Percentiles rank a stretch among this genome's conserved stretches.
These are phyloP conservation scores for Nidularia sp. DNA, from an alignment of 768 basidiomycete species.

Conservation along the genomic window DNA sequence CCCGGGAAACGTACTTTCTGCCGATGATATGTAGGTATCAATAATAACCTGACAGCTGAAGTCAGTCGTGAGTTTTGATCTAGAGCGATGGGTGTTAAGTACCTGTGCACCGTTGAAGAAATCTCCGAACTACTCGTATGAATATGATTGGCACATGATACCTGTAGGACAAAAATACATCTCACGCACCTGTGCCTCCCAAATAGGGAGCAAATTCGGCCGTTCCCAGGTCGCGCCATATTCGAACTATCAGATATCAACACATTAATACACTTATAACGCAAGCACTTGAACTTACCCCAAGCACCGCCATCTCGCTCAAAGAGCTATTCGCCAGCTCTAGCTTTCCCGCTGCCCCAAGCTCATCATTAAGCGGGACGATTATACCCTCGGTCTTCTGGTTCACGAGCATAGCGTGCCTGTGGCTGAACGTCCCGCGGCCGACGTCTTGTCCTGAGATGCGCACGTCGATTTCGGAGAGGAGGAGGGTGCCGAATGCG, in stretches of 20 bases:
- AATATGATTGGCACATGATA: not conserved
- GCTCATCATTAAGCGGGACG: conserved; percentile 75
- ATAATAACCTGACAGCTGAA: conserved; percentile 58
- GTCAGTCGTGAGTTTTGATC: too few species aligned
- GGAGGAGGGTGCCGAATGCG: conserved; percentile 84
- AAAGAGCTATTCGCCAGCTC: conserved; percentile 90
- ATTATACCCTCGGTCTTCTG: conserved; percentile 77
- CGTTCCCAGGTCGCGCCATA: conserved; percentile 89
- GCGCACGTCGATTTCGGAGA: conserved; percentile 77
- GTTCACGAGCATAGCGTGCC: conserved; percentile 91
- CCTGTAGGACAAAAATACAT: not conserved
- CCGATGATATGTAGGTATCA: conserved; percentile 82
- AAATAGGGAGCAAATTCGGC: conserved; percentile 77
- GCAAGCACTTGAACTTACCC: conserved; percentile 41
- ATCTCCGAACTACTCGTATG: conserved; percentile 66
- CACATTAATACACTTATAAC: not conserved
- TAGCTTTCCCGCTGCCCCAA: conserved; percentile 60
- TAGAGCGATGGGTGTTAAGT: conserved; percentile 1
- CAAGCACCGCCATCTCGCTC: conserved; percentile 87
- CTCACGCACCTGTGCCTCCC: conserved; percentile 78
- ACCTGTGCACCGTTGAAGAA: conserved; percentile 90
- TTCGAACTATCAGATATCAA: conserved; percentile 58
- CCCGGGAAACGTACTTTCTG: conserved; percentile 60
- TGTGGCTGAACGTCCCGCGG: conserved; percentile 83
- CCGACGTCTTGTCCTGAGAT: conserved; percentile 95